A percentile compares a stretch with the other conserved stretches of the same genome.
These are phyloP conservation scores for Suzukiozyma palmioleophila DNA, from an alignment of 1,139 yeast genomes.

Conservation along the genomic window DNA sequence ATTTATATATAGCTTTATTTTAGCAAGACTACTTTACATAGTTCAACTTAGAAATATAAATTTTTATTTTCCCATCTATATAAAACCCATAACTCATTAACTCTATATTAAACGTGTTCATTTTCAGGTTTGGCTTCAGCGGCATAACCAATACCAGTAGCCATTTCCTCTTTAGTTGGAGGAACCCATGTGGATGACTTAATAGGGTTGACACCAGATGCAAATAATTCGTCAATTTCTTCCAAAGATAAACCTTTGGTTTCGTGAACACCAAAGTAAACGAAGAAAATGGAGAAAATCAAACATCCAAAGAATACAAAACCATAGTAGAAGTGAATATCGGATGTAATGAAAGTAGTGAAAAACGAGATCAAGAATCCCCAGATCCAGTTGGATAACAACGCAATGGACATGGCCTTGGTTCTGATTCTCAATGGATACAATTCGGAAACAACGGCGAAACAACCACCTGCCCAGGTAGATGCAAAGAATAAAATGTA, in stretches of 20 bases:
- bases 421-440: conserved; percentile 78
- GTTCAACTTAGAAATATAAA: too few species aligned
- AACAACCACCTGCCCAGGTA: conserved; percentile 85
- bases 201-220: conserved; percentile 42
- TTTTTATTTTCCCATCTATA: conserved; percentile 18
- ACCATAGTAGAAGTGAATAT: conserved; percentile 52
- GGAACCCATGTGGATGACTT: conserved; percentile 45
- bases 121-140: conserved; percentile 23
- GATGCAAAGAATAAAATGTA: conserved; percentile 81
- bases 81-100: conserved; percentile 17
- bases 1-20: too few species aligned
- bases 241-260: conserved; percentile 62
- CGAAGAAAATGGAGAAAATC: conserved; percentile 50
- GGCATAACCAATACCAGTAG: conserved; percentile 26
- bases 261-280: conserved; percentile 53
- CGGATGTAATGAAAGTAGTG: conserved; percentile 62
- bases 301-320: conserved; percentile 72
- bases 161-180: conserved; percentile 29
- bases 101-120: conserved; percentile 14
- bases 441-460: conserved; percentile 73
- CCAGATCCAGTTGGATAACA: conserved; percentile 75
- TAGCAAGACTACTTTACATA: too few species aligned
- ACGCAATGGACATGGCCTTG: conserved; percentile 72
- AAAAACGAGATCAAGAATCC: conserved; percentile 75
- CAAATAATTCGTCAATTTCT: conserved; percentile 60